Conservation (phyloP, 768 basidiomycete genomes). For the Podaxis mareebaensis region DNA sequence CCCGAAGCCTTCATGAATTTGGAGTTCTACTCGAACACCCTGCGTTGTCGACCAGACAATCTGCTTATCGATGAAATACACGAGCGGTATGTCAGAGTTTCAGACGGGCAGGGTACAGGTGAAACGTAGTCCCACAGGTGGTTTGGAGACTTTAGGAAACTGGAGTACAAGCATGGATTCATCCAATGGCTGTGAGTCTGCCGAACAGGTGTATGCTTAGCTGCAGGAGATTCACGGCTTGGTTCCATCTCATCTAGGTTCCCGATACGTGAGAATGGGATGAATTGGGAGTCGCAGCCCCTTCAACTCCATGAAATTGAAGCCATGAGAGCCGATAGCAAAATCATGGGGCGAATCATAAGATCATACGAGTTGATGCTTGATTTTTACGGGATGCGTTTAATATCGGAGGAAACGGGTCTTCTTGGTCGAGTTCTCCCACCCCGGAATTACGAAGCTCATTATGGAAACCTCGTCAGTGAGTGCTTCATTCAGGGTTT, state of each 20-base stretch:
- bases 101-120: background rate
- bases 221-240: background rate
- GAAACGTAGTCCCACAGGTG: slow-evolving; percentile 43
- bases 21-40: slow-evolving; percentile 59
- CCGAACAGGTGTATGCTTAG: background rate
- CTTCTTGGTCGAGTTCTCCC: slow-evolving; percentile 52
- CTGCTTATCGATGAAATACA: slow-evolving; percentile 65
- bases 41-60: slow-evolving; percentile 62
- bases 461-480: slow-evolving; percentile 70
- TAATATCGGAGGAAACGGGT: slow-evolving; percentile 58
- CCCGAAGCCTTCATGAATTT: slow-evolving; percentile 45
- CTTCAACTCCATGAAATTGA: slow-evolving; percentile 65
- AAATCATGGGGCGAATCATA: slow-evolving; percentile 50
- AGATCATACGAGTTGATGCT: slow-evolving; percentile 73
- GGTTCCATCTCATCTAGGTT: slow-evolving; percentile 42
- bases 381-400: slow-evolving; percentile 78
- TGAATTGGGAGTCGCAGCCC: slow-evolving; percentile 69
- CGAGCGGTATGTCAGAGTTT: slow-evolving; percentile 39
- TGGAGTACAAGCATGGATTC: slow-evolving; percentile 72
- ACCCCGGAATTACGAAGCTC: slow-evolving; percentile 48
- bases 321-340: slow-evolving; percentile 51
- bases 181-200: slow-evolving; percentile 76
- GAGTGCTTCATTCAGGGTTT: slow-evolving; percentile 33
- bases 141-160: slow-evolving; percentile 57
- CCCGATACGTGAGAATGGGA: slow-evolving; percentile 72